Conservation (phyloP, 495 filamentous ascomycete species). For the Penicillium argentinense region DNA sequence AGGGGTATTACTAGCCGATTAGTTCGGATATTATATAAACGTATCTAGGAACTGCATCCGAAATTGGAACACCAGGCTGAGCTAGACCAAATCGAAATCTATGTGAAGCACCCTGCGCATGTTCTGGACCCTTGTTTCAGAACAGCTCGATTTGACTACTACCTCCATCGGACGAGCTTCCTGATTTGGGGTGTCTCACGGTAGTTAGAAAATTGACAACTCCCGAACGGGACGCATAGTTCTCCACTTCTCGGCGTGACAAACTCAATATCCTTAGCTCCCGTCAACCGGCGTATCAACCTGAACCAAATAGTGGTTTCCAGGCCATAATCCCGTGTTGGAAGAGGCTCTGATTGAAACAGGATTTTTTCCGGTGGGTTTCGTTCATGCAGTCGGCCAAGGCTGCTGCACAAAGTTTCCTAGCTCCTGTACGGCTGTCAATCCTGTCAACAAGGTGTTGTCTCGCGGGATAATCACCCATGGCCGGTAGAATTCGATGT, state of each 20-base stretch:
- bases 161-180: conserved; percentile 2
- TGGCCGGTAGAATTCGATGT: neutral
- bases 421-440: neutral
- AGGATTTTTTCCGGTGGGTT: neutral
- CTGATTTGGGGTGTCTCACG: conserved; percentile 2
- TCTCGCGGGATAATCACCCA: too few relatives aligned
- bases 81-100: neutral
- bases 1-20: neutral
- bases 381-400: neutral
- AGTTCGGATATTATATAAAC: neutral
- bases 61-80: neutral
- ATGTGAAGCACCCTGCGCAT: neutral
- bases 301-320: conserved; percentile 1
- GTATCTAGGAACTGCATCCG: neutral
- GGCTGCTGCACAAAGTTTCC: neutral
- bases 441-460: conserved; percentile 1
- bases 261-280: conserved; percentile 1
- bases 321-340: conserved; percentile 2
- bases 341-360: conserved; percentile 1
- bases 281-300: neutral
- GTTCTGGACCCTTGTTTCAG: conserved; percentile 3
- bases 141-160: conserved; percentile 4
- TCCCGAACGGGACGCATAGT: conserved; percentile 4
- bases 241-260: conserved; percentile 4
- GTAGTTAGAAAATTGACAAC: conserved; percentile 2